These are phyloP conservation scores for Penicillium manginii DNA, from an alignment of 495 filamentous ascomycete species.

Conservation along the genomic window DNA sequence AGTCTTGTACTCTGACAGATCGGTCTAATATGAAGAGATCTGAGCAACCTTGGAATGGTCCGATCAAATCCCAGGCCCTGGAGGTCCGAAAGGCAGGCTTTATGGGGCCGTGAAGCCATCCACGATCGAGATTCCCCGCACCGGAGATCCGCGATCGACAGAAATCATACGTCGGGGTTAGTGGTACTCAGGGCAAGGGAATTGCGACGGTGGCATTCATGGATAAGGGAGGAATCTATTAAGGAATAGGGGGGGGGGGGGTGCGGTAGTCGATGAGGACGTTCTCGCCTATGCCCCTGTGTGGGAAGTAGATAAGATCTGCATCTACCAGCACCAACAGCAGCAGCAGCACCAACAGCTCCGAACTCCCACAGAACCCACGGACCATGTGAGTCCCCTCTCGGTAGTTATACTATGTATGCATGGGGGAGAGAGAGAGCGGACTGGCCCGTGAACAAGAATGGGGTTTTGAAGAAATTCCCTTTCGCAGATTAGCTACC, in stretches of 20 bases:
- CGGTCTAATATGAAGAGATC: neutral
- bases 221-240: conserved; percentile 3
- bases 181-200: conserved; percentile 7
- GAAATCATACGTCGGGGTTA: conserved; percentile 20
- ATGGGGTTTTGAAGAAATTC: neutral
- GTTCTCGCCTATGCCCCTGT: neutral
- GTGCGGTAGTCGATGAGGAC: neutral
- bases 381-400: neutral
- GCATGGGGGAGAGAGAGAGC: neutral
- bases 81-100: neutral
- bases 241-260: neutral
- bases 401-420: conserved; percentile 5
- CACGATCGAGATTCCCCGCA: conserved; percentile 22
- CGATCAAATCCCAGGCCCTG: neutral
- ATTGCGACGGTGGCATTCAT: conserved; percentile 25
- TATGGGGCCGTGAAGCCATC: neutral
- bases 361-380: neutral
- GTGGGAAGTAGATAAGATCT: no score
- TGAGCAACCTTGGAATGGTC: neutral
- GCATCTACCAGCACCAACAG: neutral
- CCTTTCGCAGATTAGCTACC: neutral
- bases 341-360: neutral
- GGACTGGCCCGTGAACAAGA: neutral
- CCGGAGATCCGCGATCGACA: conserved; percentile 16
- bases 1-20: neutral